Evolutionary conservation across 306 rosid genomes (phyloP), one percentile per base, ranked within the genome.

Genomic region (Lathyrus aphaca): DNA sequence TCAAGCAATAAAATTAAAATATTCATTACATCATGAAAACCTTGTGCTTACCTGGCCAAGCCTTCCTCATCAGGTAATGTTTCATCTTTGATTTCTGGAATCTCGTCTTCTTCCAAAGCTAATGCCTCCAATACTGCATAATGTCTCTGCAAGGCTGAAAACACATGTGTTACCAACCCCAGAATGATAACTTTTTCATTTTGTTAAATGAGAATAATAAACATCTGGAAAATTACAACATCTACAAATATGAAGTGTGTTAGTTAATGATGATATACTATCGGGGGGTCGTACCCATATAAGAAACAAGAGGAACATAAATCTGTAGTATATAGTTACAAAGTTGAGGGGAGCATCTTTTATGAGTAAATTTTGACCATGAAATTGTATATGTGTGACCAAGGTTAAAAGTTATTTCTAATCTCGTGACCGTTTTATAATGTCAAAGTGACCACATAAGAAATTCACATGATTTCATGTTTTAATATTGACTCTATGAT

Each of bases 71-170:
- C 96, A 54, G 98, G 98, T 50, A 77, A 32, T 23, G 98, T 90
- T 78, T 93, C 97, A 74, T 93, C 98, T 64, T 64, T 86, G 48
- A 80, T 83, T 74, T 90, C 97, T 14, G 94, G 96, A 63, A 93
- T 85, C 25, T 90, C 98, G 68, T 79, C 87, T 77, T 90, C 97
- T 32, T 86, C 97, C 82, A 90, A 74, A 71, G 98, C 98, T 61
- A 90, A 80, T 55, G 98, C 96, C 85, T 90, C 91, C 78, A 93
- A 70, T 54, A 90, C 82, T 39, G 87, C 88, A 85, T 93, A 93
- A 74, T 93, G 97, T 61, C 91, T 88, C 91, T 93, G 97, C 93
- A 93, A 86, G 79, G 88, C 98, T 93, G 88, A 74, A 74, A 86
- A 32, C 74, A 19, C 67, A 45, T 32, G 18, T 12, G 62, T 60